Evolutionary conservation across 495 filamentous ascomycete genomes (phyloP), one percentile per base, ranked within the genome.

Genomic region (Endocarpon pusillum): DNA sequence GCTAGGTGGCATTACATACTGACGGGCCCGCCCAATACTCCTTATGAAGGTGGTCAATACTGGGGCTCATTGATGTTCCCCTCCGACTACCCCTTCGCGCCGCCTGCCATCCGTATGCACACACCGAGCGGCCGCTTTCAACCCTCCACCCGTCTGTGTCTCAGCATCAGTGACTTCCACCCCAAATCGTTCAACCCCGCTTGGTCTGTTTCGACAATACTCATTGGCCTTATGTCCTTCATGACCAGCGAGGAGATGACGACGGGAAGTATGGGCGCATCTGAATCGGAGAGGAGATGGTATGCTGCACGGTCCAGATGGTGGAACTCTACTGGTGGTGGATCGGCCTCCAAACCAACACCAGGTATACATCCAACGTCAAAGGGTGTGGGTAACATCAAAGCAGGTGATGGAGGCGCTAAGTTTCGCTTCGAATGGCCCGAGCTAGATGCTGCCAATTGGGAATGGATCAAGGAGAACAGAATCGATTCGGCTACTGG

Each of bases 221-320:
- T 97, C 14, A 93, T 93, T 39, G 89, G 89, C 24, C 64, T 97
- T 12, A 64, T 94, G 36, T 85, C 78, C 25, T 97, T 97, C 54
- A 97, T 97, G 89, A 96, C 87, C 3, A 82, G 78, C 39, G 87
- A 97, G 47, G 89, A 97, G 58, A 94, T 96, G 86, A 97, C 89
- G 1, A 96, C 91, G 1, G 89, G 89, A 3, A 82, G 75, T 25
- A 72, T 97, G n/a, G 73, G 73, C 21, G 81, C 76, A 4, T 71
- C 72, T 5, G 77, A 86, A 25, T 55, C 66, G 10, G 85, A 96
- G 59, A 72, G 89, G 21, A 75, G 73, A 51, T 68, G 75, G 42
- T 71, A 79, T 16, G 85, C 89, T 1, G 69, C 68, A 7, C 68
- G 82, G 33, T 81, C 80, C 3, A 59, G 81, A 28, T 97, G 89